Evolutionary conservation across 2,329 filamentous ascomycete species (phyloP), one percentile per base, ranked within the genome.

Genomic region (Exophiala sideris): DNA sequence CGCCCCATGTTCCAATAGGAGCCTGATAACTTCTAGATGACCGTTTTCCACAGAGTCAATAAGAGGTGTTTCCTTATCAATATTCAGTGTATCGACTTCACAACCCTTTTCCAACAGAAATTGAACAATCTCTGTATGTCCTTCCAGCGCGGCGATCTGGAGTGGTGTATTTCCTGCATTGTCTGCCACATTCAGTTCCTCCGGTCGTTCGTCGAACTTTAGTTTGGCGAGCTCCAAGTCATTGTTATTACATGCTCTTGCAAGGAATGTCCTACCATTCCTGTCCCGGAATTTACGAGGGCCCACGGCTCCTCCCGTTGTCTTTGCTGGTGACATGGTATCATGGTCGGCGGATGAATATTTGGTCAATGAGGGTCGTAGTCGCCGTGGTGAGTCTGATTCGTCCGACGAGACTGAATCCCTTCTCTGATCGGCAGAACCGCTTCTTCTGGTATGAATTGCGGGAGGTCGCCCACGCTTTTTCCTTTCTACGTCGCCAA

Each of bases 31-130:
- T 14, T 88, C 88, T 6, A 96, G 70, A 67, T 99, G 91, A 1
- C 89, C 89, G 65, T 99, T 99, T 64, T 97, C 94, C 24, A 97
- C 91, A 4, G 94, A 94, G 74, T 99, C 94, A 50, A 99, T 86
- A 34, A 99, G 79, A 24, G 94, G 94, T 0, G 94, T 97, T 65
- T 99, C 94, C 65, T 89, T 90, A 64, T 91, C 87, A 53, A 83
- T 82, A 53, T 84, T 85, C 64, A 89, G 85, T 46, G 80, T 92
- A 65, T 96, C 88, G 42, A 94, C 80, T 51, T 89, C 87, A 71
- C 91, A 96, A 33, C 89, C 89, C 58, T 89, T 86, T 7, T 89
- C 83, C 58, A 99, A 84, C 36, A 99, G 75, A 49, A 95, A 87
- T 67, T 88, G 85, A 36, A 97, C 94, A 52, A 97, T 91, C 50